phyloP scores from a whole-genome alignment of 2,329 filamentous ascomycete genomes.

The Cladophialophora carrionii region DNA sequence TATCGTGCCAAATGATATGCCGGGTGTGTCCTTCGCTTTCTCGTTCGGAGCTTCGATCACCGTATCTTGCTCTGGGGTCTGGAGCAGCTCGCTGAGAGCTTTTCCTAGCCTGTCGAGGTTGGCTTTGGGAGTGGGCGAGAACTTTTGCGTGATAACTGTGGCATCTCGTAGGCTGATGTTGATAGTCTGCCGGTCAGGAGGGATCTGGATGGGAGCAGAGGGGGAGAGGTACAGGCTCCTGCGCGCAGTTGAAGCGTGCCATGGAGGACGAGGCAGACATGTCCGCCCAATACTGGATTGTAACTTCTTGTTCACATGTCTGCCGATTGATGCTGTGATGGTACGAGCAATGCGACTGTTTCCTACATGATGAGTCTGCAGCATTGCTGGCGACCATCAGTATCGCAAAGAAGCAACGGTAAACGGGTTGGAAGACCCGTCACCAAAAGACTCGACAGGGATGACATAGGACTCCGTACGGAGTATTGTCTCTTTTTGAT shows the following conservation, averaged over 20 bases:
- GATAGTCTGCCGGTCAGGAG: constrained; percentile 24
- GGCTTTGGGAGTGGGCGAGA: constrained; percentile 29
- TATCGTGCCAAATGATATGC: constrained; percentile 16
- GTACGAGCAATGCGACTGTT: not conserved
- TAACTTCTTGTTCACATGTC: constrained; percentile 2
- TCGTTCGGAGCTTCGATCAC: not conserved
- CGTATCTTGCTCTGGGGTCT: not conserved
- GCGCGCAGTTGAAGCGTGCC: not conserved
- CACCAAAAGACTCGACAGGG: not conserved
- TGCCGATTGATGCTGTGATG: not conserved
- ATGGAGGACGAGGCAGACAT: not conserved
- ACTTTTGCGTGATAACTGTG: constrained; percentile 18
- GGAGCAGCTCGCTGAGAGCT: constrained; percentile 22
- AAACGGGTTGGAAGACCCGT: not conserved
- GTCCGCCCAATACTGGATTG: not conserved
- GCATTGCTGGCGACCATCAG: not conserved
- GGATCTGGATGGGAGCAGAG: constrained; percentile 21
- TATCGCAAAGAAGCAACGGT: not conserved
- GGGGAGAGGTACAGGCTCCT: constrained; percentile 18
- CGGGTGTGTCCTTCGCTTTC: not conserved
- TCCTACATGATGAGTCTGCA: constrained; percentile 3
- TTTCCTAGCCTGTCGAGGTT: constrained; percentile 24
- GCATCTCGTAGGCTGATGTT: constrained; percentile 23
- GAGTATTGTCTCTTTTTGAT: not conserved
- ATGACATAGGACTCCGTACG: not conserved